Evolutionary conservation across 208 protist species (phyloP).

Genomic region (Phytomonas sp.): DNA sequence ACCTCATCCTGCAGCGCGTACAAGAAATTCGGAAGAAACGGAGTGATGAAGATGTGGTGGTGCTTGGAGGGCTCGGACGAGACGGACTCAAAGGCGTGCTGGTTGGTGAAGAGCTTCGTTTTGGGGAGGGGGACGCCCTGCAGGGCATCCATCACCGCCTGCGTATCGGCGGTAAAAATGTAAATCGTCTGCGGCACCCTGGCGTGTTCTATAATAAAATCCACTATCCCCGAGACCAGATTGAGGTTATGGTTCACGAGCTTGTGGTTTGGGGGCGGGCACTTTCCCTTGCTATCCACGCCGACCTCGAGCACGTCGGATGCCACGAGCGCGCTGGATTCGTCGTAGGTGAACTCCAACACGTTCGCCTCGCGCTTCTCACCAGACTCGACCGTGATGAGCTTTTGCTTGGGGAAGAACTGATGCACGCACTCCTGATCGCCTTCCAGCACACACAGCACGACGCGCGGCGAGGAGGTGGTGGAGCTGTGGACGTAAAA

Average conservation of each 20-base stretch:
- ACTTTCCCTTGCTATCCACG: constrained; percentile 44
- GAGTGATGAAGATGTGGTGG: constrained; percentile 54
- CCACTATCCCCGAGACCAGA: constrained; percentile 40
- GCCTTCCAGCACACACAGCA: constrained; percentile 31
- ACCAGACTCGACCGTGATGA: constrained; percentile 14
- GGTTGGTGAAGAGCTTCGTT: constrained; percentile 46
- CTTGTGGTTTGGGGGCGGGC: constrained; percentile 45
- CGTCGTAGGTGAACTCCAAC: constrained; percentile 64
- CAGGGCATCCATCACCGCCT: constrained; percentile 45
- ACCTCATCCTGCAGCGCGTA: constrained; percentile 39
- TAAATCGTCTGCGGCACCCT: constrained; percentile 48
- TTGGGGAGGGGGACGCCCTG: constrained; percentile 29
- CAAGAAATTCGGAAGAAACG: constrained; percentile 21
- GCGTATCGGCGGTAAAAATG: constrained; percentile 58
- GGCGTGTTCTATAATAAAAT: constrained; percentile 20
- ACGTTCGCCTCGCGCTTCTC: constrained; percentile 2
- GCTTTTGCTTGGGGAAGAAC: constrained; percentile 38
- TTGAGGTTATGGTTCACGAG: constrained; percentile 47
- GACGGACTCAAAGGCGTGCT: constrained; percentile 26
- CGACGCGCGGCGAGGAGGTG: constrained; percentile 27
- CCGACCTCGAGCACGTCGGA: constrained; percentile 71
- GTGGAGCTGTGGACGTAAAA: constrained; percentile 41
- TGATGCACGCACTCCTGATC: constrained; percentile 21
- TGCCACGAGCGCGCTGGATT: constrained; percentile 54
- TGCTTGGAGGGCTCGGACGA: constrained; percentile 12